These are phyloP conservation scores for Durusdinium trenchii DNA, from an alignment of 73 alveolate species.

Conservation along the genomic window DNA sequence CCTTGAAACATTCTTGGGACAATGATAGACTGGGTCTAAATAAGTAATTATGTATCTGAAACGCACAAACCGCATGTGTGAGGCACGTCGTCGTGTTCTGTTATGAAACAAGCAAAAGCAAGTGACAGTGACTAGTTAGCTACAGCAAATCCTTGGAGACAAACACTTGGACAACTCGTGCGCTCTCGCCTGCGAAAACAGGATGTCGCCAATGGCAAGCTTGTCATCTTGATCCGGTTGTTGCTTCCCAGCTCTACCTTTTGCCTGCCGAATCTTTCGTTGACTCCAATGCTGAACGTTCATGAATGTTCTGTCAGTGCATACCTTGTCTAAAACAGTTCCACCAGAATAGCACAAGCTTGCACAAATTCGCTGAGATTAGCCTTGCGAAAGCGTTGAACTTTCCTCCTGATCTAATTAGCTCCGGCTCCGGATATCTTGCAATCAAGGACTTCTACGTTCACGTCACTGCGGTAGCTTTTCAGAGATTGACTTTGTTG, in stretches of 20 bases:
- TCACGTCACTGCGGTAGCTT: too few species aligned
- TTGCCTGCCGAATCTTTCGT: neutral
- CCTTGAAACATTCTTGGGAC: neutral
- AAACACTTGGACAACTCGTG: neutral
- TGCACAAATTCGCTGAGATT: neutral
- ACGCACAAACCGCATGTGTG: neutral
- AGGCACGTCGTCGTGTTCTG: neutral
- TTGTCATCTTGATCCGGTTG: neutral
- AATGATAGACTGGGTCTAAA: neutral
- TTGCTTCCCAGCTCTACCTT: neutral
- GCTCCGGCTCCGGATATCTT: too few species aligned
- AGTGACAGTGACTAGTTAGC: neutral
- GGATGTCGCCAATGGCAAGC: neutral
- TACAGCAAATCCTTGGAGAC: neutral
- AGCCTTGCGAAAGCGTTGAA: neutral
- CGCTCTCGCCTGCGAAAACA: slow-evolving; percentile 29
- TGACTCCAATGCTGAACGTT: neutral
- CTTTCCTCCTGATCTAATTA: too few species aligned
- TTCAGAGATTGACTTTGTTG: too few species aligned
- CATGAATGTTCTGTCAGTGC: neutral
- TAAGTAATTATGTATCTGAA: too few species aligned
- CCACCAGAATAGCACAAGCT: neutral
- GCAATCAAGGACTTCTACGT: too few species aligned
- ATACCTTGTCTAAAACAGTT: neutral
- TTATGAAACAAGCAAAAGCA: neutral